Evolutionary conservation across 1,284 basidiomycete genomes (phyloP).

Genomic region (Rhodotorula sp.): DNA sequence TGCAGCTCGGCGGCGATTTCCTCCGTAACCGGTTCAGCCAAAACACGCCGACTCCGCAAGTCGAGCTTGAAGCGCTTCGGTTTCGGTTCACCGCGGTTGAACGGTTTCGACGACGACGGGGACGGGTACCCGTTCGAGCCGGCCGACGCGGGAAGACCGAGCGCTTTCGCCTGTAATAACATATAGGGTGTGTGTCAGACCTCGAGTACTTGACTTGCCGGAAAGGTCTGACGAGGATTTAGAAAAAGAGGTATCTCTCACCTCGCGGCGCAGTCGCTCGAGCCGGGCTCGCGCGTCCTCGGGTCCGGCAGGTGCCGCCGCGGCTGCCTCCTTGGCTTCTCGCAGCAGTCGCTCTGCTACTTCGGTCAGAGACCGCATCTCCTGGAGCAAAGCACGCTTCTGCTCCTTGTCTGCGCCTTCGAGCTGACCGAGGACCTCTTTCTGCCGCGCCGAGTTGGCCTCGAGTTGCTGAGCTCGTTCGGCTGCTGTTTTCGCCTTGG

Average conservation of each 20-base stretch:
- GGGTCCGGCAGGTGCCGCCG: neutral
- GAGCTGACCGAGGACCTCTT: conserved; percentile 5
- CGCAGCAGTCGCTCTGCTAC: neutral
- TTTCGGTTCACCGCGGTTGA: neutral
- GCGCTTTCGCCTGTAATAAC: neutral
- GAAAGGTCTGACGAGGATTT: no score
- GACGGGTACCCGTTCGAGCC: neutral
- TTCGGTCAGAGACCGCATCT: neutral
- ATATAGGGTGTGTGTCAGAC: no score
- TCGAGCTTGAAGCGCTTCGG: conserved; percentile 4
- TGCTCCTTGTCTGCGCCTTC: neutral
- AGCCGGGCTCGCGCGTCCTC: neutral
- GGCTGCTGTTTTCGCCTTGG: neutral
- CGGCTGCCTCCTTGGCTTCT: neutral
- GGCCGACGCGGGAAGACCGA: neutral
- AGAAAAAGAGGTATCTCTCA: neutral
- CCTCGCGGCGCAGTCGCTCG: conserved; percentile 4
- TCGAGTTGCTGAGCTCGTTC: neutral
- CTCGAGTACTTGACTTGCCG: neutral
- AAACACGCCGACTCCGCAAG: neutral
- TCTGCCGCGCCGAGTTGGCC: conserved; percentile 15
- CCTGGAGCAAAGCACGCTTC: conserved; percentile 6
- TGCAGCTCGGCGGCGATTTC: neutral
- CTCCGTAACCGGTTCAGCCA: neutral
- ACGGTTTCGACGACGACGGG: neutral